These are phyloP conservation scores for Fraxinus paxiana DNA, from an alignment of 305 asterid species.

Conservation along the genomic window DNA sequence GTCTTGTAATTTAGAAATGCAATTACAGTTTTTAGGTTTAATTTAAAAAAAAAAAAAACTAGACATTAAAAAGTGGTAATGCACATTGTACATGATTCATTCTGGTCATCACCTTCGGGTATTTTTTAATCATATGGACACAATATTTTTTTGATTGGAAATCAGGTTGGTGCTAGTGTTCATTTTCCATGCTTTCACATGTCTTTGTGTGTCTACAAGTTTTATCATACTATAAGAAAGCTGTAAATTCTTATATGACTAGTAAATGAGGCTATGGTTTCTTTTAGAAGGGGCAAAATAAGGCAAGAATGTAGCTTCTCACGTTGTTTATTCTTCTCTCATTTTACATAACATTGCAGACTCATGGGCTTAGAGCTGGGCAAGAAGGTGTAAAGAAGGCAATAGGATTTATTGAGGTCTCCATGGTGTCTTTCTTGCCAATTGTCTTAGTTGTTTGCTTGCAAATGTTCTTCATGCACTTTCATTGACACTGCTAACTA, in stretches of 20 bases:
- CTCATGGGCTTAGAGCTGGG: constrained; percentile 78
- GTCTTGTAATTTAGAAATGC: not conserved
- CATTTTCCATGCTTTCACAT: not conserved
- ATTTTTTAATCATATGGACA: not conserved
- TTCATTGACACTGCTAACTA: not conserved
- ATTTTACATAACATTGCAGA: constrained; percentile 35
- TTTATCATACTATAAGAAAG: not conserved
- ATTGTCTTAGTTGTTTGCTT: not conserved
- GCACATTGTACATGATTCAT: not conserved
- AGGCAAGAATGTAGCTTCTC: constrained; percentile 9
- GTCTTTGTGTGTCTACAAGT: not conserved
- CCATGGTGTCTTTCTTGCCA: constrained; percentile 9
- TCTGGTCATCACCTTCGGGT: not conserved
- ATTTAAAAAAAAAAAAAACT: too few relatives aligned
- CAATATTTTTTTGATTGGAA: constrained; percentile 3
- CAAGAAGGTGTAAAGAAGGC: constrained; percentile 55
- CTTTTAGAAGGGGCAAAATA: not conserved
- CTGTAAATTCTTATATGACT: not conserved
- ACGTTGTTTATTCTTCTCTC: constrained; percentile 12
- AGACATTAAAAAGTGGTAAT: not conserved
- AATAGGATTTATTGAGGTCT: constrained; percentile 73
- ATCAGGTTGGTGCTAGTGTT: not conserved
- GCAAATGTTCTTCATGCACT: too few relatives aligned
- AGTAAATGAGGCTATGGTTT: not conserved
- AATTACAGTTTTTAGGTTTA: not conserved